Evolutionary conservation across 2,329 filamentous ascomycete species (phyloP), one percentile per base, ranked within the genome.

Genomic region (Trichoderma pleuroti): DNA sequence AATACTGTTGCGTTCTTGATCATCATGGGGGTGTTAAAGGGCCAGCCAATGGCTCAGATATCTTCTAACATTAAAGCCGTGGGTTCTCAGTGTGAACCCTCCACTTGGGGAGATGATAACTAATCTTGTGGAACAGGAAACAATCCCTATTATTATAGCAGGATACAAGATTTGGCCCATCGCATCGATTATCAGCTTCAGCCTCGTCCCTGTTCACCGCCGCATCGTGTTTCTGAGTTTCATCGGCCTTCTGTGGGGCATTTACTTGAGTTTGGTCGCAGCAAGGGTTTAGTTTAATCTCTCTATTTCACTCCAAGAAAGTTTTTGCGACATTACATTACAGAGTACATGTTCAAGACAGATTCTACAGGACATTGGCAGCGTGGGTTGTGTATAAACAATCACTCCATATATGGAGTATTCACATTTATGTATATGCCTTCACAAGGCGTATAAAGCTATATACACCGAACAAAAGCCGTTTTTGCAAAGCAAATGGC

Each of bases 81-180:
- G 9, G 34, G 78, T 71, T 39, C 24, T 67, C 30, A 9, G n/a
- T 8, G 10, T n/a, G 11, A 49, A 21, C 42, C 26, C 26, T 68
- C 11, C 18, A 8, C 4, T 26, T 34, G 16, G 18, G 9, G 39
- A 16, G 28, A 24, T 24, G 14, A 26, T 24, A 26, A 65, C 59
- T 63, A 57, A 63, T 26, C 34, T 10, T n/a, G 39, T n/a, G 11
- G 14, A 14, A 18, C 34, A 82, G 80, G 79, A 85, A 78, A 85
- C 84, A 1, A 79, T 85, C 8, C 82, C 83, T 6, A 81, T 86
- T 52, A 85, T 85, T 12, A 76, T 85, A 12, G 83, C 83, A 4
- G 84, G 84, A 3, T 85, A 85, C 75, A 86, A 85, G 75, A 83
- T 86, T 49, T 86, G 85, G 84, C 84, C 85, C 0, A 78, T 85